phyloP scores from a whole-genome alignment of 2,329 filamentous ascomycete species.

The Blumeriella jaapii region DNA sequence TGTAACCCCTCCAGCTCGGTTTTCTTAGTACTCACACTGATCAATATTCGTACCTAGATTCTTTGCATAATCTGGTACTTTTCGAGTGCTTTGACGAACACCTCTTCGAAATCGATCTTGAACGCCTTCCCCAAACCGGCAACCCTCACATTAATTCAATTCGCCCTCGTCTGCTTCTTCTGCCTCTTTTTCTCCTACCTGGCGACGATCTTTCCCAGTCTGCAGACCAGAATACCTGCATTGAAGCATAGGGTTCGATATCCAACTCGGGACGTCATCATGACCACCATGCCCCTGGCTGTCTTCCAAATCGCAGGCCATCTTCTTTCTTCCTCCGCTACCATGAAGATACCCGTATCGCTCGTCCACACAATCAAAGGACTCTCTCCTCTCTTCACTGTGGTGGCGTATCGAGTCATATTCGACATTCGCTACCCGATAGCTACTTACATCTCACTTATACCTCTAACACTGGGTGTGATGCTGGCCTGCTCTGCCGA shows the following conservation, averaged over 20 bases:
- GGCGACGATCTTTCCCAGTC: slow-evolving; percentile 56
- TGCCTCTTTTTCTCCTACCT: slow-evolving; percentile 72
- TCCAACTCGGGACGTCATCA: slow-evolving; percentile 71
- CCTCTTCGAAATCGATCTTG: slow-evolving; percentile 92
- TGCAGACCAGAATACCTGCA: slow-evolving; percentile 64
- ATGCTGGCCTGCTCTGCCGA: slow-evolving; percentile 92
- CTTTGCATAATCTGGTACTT: slow-evolving; percentile 90
- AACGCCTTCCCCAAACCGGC: slow-evolving; percentile 84
- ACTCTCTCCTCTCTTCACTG: slow-evolving; percentile 88
- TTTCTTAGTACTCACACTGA: slow-evolving; percentile 23
- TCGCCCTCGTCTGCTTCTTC: slow-evolving; percentile 81
- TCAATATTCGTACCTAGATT: slow-evolving; percentile 45
- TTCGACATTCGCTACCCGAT: slow-evolving; percentile 81
- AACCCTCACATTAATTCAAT: slow-evolving; percentile 86
- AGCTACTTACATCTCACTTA: slow-evolving; percentile 76
- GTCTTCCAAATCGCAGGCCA: slow-evolving; percentile 90
- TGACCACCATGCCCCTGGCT: slow-evolving; percentile 81
- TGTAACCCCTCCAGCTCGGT: slow-evolving; percentile 20
- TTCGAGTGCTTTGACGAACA: slow-evolving; percentile 92
- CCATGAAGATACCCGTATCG: slow-evolving; percentile 88
- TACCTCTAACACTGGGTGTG: slow-evolving; percentile 90
- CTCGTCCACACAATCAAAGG: slow-evolving; percentile 98
- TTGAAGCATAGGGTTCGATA: slow-evolving; percentile 73
- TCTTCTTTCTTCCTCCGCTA: slow-evolving; percentile 86
- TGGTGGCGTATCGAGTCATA: slow-evolving; percentile 80